Base-by-base conservation (phyloP, 2,329 filamentous ascomycete species). In the Anthostomella pinea region DNA sequence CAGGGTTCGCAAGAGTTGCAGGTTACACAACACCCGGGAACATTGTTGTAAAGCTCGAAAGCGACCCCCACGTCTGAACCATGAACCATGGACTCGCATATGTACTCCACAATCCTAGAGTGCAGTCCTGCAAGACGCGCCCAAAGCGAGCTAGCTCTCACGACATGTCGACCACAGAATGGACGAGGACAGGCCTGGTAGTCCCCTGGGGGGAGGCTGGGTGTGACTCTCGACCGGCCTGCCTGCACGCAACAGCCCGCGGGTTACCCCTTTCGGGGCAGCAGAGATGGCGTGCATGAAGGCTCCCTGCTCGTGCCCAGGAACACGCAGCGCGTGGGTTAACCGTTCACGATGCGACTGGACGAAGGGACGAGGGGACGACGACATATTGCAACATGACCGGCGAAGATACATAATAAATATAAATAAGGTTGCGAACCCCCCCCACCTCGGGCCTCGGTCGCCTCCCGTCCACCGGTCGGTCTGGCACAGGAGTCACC, bases 211-310 rank as follows among this genome's bases (percentile, higher is more conserved):
- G n/a, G n/a, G n/a, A n/a, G n/a, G n/a, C n/a, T n/a, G n/a, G n/a
- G n/a, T n/a, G n/a, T n/a, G n/a, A n/a, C n/a, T n/a, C n/a, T n/a
- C n/a, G n/a, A n/a, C n/a, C n/a, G n/a, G n/a, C n/a, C n/a, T n/a
- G n/a, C n/a, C n/a, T n/a, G n/a, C n/a, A n/a, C n/a, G n/a, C n/a
- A n/a, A n/a, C n/a, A n/a, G n/a, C 37, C 28, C 45, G 45, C 54
- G 54, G 54, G 27, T 50, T 57, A 47, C 53, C 52, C 30, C 39
- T 51, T 53, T 47, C 14, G 32, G 53, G 43, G 45, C 22, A 43
- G 23, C 2, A 5, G 30, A 28, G 28, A 51, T 47, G 46, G 44
- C 48, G 38, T 52, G 45, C 51, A 50, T 50, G 14, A 29, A n/a
- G 30, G 34, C 15, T 36, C 43, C 31, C 33, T 39, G 43, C 42